Evolutionary conservation across 768 basidiomycete genomes (phyloP), one percentile per base, ranked within the genome.

Genomic region (Mycena pura): DNA sequence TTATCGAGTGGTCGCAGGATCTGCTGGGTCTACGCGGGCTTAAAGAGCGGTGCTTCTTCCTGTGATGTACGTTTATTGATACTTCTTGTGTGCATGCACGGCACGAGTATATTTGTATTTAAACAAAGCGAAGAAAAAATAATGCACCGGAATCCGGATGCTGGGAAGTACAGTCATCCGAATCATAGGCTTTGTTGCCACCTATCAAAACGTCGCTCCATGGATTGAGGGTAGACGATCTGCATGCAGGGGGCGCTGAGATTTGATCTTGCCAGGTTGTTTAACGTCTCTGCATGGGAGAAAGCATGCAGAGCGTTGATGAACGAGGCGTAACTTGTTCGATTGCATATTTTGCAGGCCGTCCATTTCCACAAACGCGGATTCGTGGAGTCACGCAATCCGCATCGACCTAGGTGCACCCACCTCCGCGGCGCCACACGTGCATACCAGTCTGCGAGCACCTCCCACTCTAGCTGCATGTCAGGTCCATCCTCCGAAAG

Each of bases 21-120:
- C 69, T 87, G 51, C 76, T 93, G 64, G 92, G 92, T 51, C 88
- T 93, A 84, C 85, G 91, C 41, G 91, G 88, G 47, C 72, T 93
- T 65, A 92, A 90, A 68, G 92, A 93, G 72, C 82, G 90, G 39
- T 93, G 92, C 71, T 93, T 90, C 77, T 92, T 86, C 74, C 78
- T 93, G 60, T 92, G 77, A 71, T 6, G 9, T 41, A 19, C 46
- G 25, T n/a, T 60, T 46, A 19, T 50, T 41, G 47, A 28, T 25
- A 21, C 21, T 36, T 38, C 6, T 40, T 39, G 32, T 36, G 8
- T 43, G 41, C 11, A 44, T 48, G 25, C 47, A 39, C 3, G 11
- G 10, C 9, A 49, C 36, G 9, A 24, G 22, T 54, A 29, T 60
- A 60, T 25, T 6, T 31, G 36, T 50, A 32, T 21, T 32, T 11